Percentiles rank a stretch among this genome's conserved stretches.
These are phyloP conservation scores for Nitzschia palea DNA, from an alignment of 108 stramenopile species.

Conservation along the genomic window DNA sequence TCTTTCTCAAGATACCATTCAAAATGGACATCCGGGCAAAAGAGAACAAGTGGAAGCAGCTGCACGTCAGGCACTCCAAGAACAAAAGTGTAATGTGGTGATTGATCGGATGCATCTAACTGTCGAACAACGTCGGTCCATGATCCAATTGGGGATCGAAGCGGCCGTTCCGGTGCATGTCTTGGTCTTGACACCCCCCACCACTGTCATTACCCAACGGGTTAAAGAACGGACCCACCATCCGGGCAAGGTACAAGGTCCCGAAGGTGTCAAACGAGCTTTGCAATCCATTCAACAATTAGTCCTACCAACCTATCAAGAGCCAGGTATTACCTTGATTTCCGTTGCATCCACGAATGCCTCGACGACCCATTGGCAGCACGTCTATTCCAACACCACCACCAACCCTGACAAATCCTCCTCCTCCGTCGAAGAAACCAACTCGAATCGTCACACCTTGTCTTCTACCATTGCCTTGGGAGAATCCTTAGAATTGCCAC, in stretches of 20 bases:
- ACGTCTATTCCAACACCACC: conserved; percentile 22
- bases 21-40: conserved; percentile 72
- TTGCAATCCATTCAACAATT: conserved; percentile 43
- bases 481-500: conserved; percentile 34
- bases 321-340: conserved; percentile 28
- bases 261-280: conserved; percentile 52
- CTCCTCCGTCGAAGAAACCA: neutral
- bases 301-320: conserved; percentile 61
- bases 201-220: conserved; percentile 45
- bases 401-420: neutral
- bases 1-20: conserved; percentile 81
- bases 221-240: conserved; percentile 70
- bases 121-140: conserved; percentile 42
- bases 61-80: conserved; percentile 35
- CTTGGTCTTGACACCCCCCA: conserved; percentile 54
- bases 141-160: neutral
- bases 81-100: conserved; percentile 56
- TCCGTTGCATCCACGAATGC: conserved; percentile 32
- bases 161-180: conserved; percentile 54
- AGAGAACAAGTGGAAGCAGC: conserved; percentile 65
- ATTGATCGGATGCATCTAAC: conserved; percentile 87
- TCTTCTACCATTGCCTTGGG: no score
- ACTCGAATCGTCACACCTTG: neutral
- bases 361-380: conserved; percentile 13
- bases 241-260: conserved; percentile 74